These are phyloP conservation scores for Panaeolus papilionaceus DNA, from an alignment of 768 basidiomycete genomes.

Conservation along the genomic window DNA sequence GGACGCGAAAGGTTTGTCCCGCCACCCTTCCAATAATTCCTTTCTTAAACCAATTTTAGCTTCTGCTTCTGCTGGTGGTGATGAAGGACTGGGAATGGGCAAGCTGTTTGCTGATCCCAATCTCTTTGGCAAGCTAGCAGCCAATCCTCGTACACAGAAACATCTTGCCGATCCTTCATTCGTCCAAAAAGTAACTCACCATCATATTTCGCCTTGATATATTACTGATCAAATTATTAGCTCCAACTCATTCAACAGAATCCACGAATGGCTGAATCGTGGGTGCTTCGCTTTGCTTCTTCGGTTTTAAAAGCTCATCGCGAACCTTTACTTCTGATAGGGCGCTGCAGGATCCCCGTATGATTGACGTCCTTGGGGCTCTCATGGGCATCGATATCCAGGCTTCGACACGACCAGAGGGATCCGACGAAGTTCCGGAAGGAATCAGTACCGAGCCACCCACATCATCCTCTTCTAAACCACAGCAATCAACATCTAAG, in stretches of 20 bases:
- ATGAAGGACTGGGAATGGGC: conserved; percentile 62
- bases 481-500: conserved; percentile 46
- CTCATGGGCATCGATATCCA: conserved; percentile 94
- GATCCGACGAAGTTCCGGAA: conserved; percentile 79
- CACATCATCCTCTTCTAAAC: conserved; percentile 45
- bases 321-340: conserved; percentile 34
- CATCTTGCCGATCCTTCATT: conserved; percentile 87
- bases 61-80: conserved; percentile 39
- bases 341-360: conserved; percentile 81
- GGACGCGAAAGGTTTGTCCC: conserved; percentile 73
- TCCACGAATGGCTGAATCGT: conserved; percentile 67
- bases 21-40: not conserved
- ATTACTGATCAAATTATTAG: conserved; percentile 39
- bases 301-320: conserved; percentile 1
- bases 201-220: conserved; percentile 17
- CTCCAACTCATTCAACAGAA: conserved; percentile 72
- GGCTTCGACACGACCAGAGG: conserved; percentile 84
- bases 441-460: conserved; percentile 48
- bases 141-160: conserved; percentile 85
- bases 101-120: conserved; percentile 87
- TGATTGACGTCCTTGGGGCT: conserved; percentile 93
- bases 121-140: conserved; percentile 80
- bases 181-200: conserved; percentile 61
- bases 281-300: conserved; percentile 27
- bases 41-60: conserved; percentile 40